These are phyloP conservation scores for Colletotrichum aenigma DNA, from an alignment of 2,329 filamentous ascomycete species.

Conservation along the genomic window DNA sequence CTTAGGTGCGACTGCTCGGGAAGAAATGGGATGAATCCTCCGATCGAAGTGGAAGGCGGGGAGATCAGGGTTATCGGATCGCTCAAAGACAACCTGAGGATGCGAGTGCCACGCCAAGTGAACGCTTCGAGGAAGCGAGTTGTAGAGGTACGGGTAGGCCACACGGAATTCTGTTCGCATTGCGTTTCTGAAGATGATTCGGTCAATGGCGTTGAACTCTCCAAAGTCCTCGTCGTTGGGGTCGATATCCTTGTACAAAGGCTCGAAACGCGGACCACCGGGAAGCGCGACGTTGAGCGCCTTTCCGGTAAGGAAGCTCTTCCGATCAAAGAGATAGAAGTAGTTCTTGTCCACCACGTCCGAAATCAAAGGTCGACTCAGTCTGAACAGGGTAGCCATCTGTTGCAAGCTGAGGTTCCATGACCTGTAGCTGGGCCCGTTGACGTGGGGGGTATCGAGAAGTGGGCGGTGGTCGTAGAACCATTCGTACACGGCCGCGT, in stretches of 20 bases:
- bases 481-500: constrained; percentile 92
- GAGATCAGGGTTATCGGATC: constrained; percentile 84
- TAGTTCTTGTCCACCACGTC: constrained; percentile 97
- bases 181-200: constrained; percentile 96
- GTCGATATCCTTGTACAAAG: constrained; percentile 97
- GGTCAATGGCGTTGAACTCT: constrained; percentile 98
- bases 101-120: constrained; percentile 93
- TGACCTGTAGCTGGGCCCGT: constrained; percentile 93
- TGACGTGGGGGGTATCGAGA: constrained; percentile 90
- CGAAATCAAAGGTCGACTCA: constrained; percentile 88
- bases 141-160: constrained; percentile 93
- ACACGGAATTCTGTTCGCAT: constrained; percentile 96
- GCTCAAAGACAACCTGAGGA: constrained; percentile 90
- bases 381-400: constrained; percentile 93
- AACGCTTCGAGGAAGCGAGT: constrained; percentile 92
- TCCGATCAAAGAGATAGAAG: constrained; percentile 94
- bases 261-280: constrained; percentile 96
- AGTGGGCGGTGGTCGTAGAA: constrained; percentile 95
- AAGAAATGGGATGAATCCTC: constrained; percentile 97
- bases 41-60: constrained; percentile 98
- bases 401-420: constrained; percentile 95
- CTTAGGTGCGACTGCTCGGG: constrained; percentile 89
- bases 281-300: constrained; percentile 96
- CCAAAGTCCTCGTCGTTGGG: constrained; percentile 99
- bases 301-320: constrained; percentile 95